Evolutionary conservation across 2,329 filamentous ascomycete genomes (phyloP).

Genomic region (Acarospora socialis): DNA sequence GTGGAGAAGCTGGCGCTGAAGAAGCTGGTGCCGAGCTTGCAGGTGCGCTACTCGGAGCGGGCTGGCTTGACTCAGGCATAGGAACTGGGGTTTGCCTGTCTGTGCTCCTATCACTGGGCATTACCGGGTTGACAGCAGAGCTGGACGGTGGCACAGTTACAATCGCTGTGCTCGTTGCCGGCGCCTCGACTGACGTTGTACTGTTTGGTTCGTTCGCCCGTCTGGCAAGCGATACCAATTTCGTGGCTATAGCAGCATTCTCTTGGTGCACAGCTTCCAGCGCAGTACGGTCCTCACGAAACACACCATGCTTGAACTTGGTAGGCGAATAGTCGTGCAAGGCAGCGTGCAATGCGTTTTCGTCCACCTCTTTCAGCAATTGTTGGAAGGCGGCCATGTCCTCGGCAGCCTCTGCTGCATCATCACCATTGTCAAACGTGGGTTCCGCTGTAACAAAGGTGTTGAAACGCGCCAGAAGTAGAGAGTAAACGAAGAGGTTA

Average conservation of each 20-base stretch:
- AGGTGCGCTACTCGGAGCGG: too few relatives aligned
- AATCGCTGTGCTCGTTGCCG: not conserved
- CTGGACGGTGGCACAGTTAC: not conserved
- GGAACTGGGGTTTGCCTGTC: too few relatives aligned
- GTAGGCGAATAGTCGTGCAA: slow-evolving; percentile 49
- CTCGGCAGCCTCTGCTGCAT: not conserved
- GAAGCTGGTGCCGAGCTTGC: too few relatives aligned
- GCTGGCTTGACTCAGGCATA: too few relatives aligned
- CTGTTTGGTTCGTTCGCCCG: slow-evolving; percentile 17
- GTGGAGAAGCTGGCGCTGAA: slow-evolving; percentile 2
- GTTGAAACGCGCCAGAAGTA: not conserved
- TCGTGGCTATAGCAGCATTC: slow-evolving; percentile 47
- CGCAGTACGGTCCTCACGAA: slow-evolving; percentile 48
- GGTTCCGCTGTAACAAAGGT: not conserved
- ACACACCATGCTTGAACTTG: slow-evolving; percentile 55
- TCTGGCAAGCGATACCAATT: slow-evolving; percentile 50
- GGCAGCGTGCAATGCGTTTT: slow-evolving; percentile 49
- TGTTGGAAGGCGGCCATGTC: slow-evolving; percentile 33
- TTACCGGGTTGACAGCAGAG: not conserved
- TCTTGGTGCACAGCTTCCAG: slow-evolving; percentile 48
- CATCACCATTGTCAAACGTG: not conserved
- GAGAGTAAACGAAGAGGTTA: not conserved
- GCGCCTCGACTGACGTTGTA: slow-evolving; percentile 1
- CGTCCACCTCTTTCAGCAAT: slow-evolving; percentile 42
- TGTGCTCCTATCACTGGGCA: not conserved